Evolutionary conservation across 495 filamentous ascomycete species (phyloP), one percentile per base, ranked within the genome.

Genomic region (Talaromyces nanjingensis): DNA sequence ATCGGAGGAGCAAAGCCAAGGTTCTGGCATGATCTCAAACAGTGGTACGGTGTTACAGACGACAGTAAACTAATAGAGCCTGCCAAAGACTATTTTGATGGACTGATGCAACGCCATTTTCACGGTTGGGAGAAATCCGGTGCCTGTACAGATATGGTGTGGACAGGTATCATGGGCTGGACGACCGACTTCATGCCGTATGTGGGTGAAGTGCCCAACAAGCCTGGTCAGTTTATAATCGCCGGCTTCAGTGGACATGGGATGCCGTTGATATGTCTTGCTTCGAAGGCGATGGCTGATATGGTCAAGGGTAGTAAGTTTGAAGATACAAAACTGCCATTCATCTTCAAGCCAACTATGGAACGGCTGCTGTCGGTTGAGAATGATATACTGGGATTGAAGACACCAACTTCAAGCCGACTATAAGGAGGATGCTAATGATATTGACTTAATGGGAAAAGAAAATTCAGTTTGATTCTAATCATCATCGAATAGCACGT

Each of bases 11-110:
- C 78, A 0, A 76, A 79, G 55, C 74, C 79, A 3, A 11, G 65
- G 79, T 66, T 70, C 71, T 24, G 83, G 81, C 66, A 85, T 69
- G 62, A 84, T 83, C 27, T 80, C 71, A 25, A 83, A 74, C 52
- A 84, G 85, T 72, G 88, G 91, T 71, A 81, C 76, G 16, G 73
- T 66, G 55, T 65, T 79, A 57, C 72, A 49, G 73, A 75, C 25
- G 83, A 91, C 66, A 66, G 72, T 20, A 70, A 73, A 3, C 83
- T 89, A 39, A 82, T 82, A 33, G 71, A 73, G 9, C 86, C 86
- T 81, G 88, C 86, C 11, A 78, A 81, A 9, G 84, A 89, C 64
- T 69, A 86, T 64, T 71, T 74, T 4, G 77, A 79, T 4, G 84
- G 80, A 6, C 77, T 85, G 33, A 75, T 90, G 53, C 77, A 84